Conservation (phyloP, 2,329 filamentous ascomycete genomes). For the Ophiostoma piceae region DNA sequence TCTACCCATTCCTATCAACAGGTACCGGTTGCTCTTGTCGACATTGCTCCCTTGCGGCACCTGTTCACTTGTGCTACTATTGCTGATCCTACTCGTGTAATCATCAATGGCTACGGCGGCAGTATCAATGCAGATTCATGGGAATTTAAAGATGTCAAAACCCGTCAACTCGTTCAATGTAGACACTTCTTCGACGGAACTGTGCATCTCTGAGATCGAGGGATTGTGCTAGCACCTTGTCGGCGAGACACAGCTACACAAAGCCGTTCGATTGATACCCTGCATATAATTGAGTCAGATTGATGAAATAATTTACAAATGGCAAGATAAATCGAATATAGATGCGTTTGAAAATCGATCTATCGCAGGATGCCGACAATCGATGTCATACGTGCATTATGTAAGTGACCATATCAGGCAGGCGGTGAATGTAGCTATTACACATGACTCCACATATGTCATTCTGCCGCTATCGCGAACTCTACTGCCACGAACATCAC, state of each 20-base stretch:
- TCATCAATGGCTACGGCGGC: background rate
- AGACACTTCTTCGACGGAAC: background rate
- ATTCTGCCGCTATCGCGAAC: conserved; percentile 24
- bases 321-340: background rate
- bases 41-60: background rate
- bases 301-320: background rate
- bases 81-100: background rate
- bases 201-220: background rate
- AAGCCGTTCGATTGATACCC: background rate
- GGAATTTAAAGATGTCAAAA: background rate
- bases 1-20: background rate
- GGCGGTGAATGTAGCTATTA: conserved; percentile 20
- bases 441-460: background rate
- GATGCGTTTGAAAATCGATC: background rate
- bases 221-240: background rate
- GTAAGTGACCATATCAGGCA: conserved; percentile 18
- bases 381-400: background rate
- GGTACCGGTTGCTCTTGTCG: background rate
- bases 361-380: background rate
- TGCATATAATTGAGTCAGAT: background rate
- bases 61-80: background rate
- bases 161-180: background rate
- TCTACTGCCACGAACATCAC: conserved; percentile 11
- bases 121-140: background rate
- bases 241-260: background rate